These are phyloP conservation scores for Lachnellula occidentalis DNA, from an alignment of 2,329 filamentous ascomycete genomes.

Conservation along the genomic window DNA sequence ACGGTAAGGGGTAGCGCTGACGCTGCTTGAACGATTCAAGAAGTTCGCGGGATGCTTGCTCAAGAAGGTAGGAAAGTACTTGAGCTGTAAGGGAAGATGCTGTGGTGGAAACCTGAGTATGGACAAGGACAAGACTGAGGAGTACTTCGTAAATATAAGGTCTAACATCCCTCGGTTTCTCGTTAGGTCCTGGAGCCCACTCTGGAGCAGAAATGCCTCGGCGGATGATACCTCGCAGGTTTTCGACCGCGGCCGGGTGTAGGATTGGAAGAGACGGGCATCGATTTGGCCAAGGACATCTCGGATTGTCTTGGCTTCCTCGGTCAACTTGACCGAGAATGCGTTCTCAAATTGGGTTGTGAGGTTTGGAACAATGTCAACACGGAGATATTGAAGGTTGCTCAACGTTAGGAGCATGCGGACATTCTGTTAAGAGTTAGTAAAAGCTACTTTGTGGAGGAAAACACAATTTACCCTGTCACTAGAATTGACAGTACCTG, in stretches of 20 bases:
- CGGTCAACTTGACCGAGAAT: slow-evolving; percentile 90
- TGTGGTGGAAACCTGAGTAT: slow-evolving; percentile 82
- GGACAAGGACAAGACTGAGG: slow-evolving; percentile 79
- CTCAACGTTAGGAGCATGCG: slow-evolving; percentile 91
- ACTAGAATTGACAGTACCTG: slow-evolving; percentile 46
- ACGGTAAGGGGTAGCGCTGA: slow-evolving; percentile 64
- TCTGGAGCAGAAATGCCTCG: slow-evolving; percentile 63
- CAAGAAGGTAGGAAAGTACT: slow-evolving; percentile 81
- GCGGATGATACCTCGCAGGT: slow-evolving; percentile 64
- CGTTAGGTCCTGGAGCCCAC: slow-evolving; percentile 59
- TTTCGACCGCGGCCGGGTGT: slow-evolving; percentile 71
- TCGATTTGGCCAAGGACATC: slow-evolving; percentile 91
- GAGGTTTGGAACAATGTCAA: slow-evolving; percentile 79
- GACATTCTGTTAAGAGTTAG: slow-evolving; percentile 58
- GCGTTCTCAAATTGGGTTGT: slow-evolving; percentile 88
- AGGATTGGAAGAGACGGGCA: slow-evolving; percentile 83
- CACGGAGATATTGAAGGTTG: slow-evolving; percentile 79
- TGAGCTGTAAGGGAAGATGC: slow-evolving; percentile 70
- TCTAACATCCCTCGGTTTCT: slow-evolving; percentile 66
- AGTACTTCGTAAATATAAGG: slow-evolving; percentile 89
- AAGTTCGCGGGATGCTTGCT: slow-evolving; percentile 74
- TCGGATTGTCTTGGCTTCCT: slow-evolving; percentile 86
- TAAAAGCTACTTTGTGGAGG: slow-evolving; percentile 16
- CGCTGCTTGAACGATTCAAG: slow-evolving; percentile 71
- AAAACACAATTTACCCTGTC: slow-evolving; percentile 41